A percentile compares a stretch with the other conserved stretches of the same genome.
Conservation (phyloP, 1,284 basidiomycete genomes). For the Mycocalia duriaeana region DNA sequence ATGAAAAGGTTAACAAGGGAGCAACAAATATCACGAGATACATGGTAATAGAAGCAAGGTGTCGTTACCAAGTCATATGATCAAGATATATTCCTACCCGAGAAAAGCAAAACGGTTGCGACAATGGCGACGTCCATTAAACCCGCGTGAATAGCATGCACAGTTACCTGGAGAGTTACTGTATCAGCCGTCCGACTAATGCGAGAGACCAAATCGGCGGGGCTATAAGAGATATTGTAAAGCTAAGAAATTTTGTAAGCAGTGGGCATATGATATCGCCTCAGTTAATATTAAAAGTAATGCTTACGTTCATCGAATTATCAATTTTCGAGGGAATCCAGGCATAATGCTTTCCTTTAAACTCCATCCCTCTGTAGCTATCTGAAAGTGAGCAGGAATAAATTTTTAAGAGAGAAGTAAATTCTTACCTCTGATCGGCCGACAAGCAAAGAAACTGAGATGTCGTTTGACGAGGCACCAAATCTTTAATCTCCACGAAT, state of each 20-base stretch:
- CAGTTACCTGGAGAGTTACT: conserved; percentile 12
- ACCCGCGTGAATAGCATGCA: conserved; percentile 13
- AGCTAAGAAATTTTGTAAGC: not conserved
- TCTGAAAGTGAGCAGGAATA: not conserved
- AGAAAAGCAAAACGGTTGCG: conserved; percentile 14
- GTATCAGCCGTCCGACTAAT: not conserved
- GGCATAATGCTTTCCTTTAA: conserved; percentile 4
- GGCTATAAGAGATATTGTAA: conserved; percentile 1
- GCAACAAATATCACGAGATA: not conserved
- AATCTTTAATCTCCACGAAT: conserved; percentile 15
- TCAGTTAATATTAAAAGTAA: not conserved
- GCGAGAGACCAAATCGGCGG: not conserved
- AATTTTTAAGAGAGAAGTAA: not conserved
- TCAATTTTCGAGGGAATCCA: not conserved
- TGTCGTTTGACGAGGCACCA: conserved; percentile 14
- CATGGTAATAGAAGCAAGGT: not conserved
- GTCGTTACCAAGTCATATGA: not conserved
- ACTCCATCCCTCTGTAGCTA: not conserved
- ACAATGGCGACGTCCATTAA: conserved; percentile 15
- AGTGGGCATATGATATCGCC: not conserved
- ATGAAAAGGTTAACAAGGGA: not conserved
- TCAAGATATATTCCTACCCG: conserved; percentile 6
- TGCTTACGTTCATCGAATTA: conserved; percentile 1
- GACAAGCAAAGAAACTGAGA: conserved; percentile 1
- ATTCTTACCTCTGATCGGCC: not conserved